Evolutionary conservation across 2,329 filamentous ascomycete genomes (phyloP).

Genomic region (Pseudogymnoascus verrucosus): DNA sequence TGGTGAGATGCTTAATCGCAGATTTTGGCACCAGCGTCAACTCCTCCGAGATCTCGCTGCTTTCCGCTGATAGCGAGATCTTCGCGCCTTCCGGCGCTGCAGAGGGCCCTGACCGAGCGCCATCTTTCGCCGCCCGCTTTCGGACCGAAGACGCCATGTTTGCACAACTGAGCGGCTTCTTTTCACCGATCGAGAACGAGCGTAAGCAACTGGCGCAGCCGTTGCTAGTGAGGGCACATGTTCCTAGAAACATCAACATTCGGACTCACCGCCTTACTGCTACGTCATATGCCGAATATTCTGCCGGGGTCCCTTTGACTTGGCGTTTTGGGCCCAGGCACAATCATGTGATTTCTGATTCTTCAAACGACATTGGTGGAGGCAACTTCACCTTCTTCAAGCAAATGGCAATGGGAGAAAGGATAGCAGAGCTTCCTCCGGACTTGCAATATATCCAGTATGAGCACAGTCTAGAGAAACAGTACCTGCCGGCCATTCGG

Average conservation of each 20-base stretch:
- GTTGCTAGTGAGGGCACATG: neutral
- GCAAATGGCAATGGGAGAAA: constrained; percentile 6
- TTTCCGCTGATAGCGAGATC: constrained; percentile 12
- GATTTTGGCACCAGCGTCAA: constrained; percentile 44
- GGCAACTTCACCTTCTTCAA: neutral
- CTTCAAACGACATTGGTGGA: neutral
- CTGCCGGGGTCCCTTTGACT: neutral
- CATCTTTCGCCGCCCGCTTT: neutral
- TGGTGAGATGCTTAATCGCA: constrained; percentile 29
- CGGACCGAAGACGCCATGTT: constrained; percentile 18
- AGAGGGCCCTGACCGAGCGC: neutral
- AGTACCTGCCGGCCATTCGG: constrained; percentile 77
- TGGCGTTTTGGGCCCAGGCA: constrained; percentile 1
- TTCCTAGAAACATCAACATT: neutral
- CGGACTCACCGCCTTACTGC: constrained; percentile 1
- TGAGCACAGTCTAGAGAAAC: constrained; percentile 49
- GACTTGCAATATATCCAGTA: constrained; percentile 55
- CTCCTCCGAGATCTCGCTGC: constrained; percentile 30
- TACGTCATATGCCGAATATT: neutral
- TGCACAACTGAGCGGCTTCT: constrained; percentile 12
- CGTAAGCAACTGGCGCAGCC: neutral
- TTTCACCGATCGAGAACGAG: neutral
- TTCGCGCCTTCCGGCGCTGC: neutral
- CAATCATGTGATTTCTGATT: constrained; percentile 5
- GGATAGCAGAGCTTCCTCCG: constrained; percentile 13